A percentile compares a stretch with the other conserved stretches of the same genome.
These are phyloP conservation scores for Carex arenaria DNA, from an alignment of 202 grass and related monocot genomes.

Conservation along the genomic window DNA sequence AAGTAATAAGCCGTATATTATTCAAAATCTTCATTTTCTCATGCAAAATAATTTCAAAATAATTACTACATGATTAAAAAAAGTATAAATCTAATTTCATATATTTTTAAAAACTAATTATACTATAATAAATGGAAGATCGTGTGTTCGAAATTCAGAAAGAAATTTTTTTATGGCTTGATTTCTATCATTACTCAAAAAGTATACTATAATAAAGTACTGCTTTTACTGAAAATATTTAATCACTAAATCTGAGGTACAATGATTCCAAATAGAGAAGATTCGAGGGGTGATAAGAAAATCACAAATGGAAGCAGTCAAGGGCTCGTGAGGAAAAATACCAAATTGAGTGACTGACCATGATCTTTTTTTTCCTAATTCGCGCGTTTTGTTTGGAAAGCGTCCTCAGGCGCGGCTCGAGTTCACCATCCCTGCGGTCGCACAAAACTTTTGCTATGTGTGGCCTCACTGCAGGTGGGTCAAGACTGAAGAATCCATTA, in stretches of 20 bases:
- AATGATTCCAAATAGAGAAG: background rate
- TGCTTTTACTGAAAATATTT: background rate
- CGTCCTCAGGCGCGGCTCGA: background rate
- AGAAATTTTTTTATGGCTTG: too few relatives aligned
- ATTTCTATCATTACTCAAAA: background rate
- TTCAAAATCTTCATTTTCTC: too few relatives aligned
- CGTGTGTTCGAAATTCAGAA: too few relatives aligned
- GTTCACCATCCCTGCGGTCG: background rate
- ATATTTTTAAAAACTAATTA: background rate
- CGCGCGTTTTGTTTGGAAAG: background rate
- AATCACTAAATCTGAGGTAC: background rate
- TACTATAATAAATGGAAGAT: background rate
- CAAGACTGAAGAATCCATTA: background rate
- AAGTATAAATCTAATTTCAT: background rate
- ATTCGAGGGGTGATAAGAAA: background rate
- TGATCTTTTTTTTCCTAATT: background rate
- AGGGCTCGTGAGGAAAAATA: background rate
- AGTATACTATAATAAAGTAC: background rate
- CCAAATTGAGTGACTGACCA: background rate
- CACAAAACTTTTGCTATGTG: background rate
- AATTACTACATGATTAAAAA: background rate
- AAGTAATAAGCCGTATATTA: background rate
- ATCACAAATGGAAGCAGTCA: slow-evolving; percentile 4
- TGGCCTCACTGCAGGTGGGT: background rate
- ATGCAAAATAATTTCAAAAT: background rate